These are phyloP conservation scores for Phanerodontia chrysosporium DNA, from an alignment of 768 basidiomycete genomes.

Conservation along the genomic window DNA sequence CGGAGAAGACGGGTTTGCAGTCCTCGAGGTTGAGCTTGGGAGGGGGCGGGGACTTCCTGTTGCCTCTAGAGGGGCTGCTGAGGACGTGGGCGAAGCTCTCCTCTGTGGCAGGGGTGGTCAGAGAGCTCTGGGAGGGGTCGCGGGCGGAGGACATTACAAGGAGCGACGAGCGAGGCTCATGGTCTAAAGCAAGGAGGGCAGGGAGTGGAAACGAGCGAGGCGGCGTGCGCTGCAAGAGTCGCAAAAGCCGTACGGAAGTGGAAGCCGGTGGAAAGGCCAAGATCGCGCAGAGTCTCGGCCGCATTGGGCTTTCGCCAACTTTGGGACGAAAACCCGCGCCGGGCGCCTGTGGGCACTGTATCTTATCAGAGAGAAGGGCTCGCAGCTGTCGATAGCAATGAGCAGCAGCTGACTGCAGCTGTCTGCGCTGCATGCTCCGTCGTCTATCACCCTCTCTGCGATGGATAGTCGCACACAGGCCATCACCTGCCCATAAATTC, in stretches of 20 bases:
- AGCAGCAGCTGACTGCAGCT: background rate
- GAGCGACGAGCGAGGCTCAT: background rate
- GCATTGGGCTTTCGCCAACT: background rate
- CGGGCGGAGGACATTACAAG: background rate
- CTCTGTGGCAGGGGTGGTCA: background rate
- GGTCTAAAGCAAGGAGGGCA: background rate
- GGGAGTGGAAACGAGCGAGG: background rate
- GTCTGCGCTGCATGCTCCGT: background rate
- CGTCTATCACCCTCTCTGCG: constrained; percentile 3
- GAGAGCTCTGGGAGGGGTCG: background rate
- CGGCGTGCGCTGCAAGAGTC: background rate
- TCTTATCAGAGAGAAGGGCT: constrained; percentile 1
- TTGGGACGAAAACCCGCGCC: background rate
- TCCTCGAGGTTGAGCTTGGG: constrained; percentile 24
- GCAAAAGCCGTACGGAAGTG: background rate
- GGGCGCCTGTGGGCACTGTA: background rate
- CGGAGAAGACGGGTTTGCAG: constrained; percentile 18
- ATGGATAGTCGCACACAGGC: background rate
- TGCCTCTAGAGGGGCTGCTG: background rate
- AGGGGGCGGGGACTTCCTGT: constrained; percentile 18
- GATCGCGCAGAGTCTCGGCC: background rate
- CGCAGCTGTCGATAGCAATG: no score
- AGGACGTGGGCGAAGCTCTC: background rate
- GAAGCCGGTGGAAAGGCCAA: background rate
- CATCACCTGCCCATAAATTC: background rate